Conservation (phyloP, 2,329 filamentous ascomycete species). For the Dryadomyces quercivorus region DNA sequence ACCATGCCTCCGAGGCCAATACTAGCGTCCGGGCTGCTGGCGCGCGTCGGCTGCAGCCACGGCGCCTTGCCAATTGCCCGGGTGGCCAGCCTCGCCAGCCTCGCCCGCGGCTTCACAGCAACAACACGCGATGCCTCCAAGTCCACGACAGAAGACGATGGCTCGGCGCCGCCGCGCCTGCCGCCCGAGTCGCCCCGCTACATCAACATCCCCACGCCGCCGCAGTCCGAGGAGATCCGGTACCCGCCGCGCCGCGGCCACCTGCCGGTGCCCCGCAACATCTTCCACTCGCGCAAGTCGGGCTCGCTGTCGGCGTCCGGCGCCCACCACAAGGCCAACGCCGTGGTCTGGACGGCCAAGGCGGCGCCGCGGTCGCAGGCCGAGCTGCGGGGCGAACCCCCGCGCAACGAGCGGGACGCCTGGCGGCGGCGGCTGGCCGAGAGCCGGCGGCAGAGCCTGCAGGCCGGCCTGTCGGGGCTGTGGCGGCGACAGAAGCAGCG, state of each 20-base stretch:
- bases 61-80: background rate
- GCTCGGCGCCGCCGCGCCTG: conserved; percentile 32
- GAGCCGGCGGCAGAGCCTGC: conserved; percentile 57
- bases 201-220: conserved; percentile 66
- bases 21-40: conserved; percentile 5
- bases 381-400: conserved; percentile 21
- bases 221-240: conserved; percentile 50
- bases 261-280: conserved; percentile 68
- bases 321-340: conserved; percentile 31
- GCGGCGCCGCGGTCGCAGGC: conserved; percentile 43
- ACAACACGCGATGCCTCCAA: background rate
- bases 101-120: background rate
- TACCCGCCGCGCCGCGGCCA: conserved; percentile 54
- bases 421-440: conserved; percentile 68
- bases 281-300: conserved; percentile 47
- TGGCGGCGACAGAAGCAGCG: conserved; percentile 47
- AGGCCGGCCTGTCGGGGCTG: conserved; percentile 57
- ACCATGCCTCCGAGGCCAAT: conserved; percentile 9
- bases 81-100: background rate
- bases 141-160: conserved; percentile 10
- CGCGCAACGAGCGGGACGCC: conserved; percentile 26
- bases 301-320: background rate
- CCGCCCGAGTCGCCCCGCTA: conserved; percentile 81
- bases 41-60: background rate
- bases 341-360: conserved; percentile 44